phyloP scores from a whole-genome alignment of 1,284 basidiomycete species.

The Meripilus lineatus region DNA sequence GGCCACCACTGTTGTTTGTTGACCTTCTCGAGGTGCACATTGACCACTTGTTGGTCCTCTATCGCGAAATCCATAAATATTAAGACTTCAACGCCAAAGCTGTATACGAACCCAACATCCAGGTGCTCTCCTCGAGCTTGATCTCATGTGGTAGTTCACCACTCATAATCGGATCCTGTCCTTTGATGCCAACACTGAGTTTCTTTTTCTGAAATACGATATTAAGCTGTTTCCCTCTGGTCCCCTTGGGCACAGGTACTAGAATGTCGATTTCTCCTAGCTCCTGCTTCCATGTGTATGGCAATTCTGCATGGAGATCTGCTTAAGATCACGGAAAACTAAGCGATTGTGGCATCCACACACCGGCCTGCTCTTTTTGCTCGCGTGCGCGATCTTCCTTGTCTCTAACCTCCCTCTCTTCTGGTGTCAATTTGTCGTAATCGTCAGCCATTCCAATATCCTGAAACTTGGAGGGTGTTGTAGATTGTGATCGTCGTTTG shows the following conservation, averaged over 20 bases:
- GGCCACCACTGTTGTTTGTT: constrained; percentile 96
- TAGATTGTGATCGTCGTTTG: not conserved
- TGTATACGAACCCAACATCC: constrained; percentile 77
- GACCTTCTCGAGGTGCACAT: constrained; percentile 84
- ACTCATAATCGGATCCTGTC: constrained; percentile 76
- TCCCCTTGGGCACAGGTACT: constrained; percentile 84
- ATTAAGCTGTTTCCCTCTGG: constrained; percentile 72
- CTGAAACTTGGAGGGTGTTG: constrained; percentile 1
- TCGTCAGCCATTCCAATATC: constrained; percentile 33
- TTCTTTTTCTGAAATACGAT: constrained; percentile 80
- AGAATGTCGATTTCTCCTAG: constrained; percentile 83
- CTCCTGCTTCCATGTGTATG: constrained; percentile 92
- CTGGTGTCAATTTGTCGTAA: constrained; percentile 76
- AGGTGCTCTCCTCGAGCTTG: constrained; percentile 95
- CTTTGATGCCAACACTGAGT: constrained; percentile 83
- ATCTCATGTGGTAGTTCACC: constrained; percentile 95
- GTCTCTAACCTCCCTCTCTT: constrained; percentile 74
- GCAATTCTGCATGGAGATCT: constrained; percentile 55
- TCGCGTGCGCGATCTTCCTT: constrained; percentile 67
- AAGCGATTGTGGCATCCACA: constrained; percentile 25
- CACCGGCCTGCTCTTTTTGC: constrained; percentile 80
- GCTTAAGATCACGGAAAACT: constrained; percentile 4
- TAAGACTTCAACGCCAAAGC: constrained; percentile 2
- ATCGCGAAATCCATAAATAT: constrained; percentile 6
- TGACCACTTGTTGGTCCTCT: constrained; percentile 78